Conservation (phyloP, 345 rosid species). For the Citrus glauca region DNA sequence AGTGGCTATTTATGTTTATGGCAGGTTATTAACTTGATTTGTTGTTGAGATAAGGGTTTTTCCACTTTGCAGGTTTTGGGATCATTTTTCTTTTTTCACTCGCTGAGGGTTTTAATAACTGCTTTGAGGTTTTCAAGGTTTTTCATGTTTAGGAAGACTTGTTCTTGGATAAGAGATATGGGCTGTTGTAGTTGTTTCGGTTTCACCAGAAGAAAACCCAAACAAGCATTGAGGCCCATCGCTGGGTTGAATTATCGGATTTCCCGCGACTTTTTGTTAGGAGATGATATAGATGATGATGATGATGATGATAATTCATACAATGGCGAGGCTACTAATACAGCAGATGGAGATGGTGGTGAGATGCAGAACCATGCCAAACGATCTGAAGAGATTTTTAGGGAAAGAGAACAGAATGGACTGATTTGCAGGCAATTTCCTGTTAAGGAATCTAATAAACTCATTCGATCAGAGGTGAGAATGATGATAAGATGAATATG, state of each 20-base stretch:
- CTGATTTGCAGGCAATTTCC: slow-evolving; percentile 84
- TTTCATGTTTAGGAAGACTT: slow-evolving; percentile 55
- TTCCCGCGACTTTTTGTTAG: slow-evolving; percentile 56
- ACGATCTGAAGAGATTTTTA: slow-evolving; percentile 73
- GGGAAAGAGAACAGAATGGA: slow-evolving; percentile 62
- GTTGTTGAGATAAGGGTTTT: slow-evolving; percentile 10
- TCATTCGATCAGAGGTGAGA: slow-evolving; percentile 81
- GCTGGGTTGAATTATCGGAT: slow-evolving; percentile 29
- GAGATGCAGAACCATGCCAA: slow-evolving; percentile 47
- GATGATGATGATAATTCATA: slow-evolving; percentile 40
- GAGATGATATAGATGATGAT: slow-evolving; percentile 47
- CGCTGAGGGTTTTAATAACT: slow-evolving; percentile 20
- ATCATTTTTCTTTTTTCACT: slow-evolving; percentile 7
- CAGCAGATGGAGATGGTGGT: slow-evolving; percentile 44
- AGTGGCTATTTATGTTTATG: background rate
- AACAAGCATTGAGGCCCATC: slow-evolving; percentile 27
- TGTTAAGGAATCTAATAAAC: slow-evolving; percentile 75
- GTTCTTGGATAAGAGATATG: slow-evolving; percentile 55
- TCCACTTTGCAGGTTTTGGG: slow-evolving; percentile 30
- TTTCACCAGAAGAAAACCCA: slow-evolving; percentile 44
- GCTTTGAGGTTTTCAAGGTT: slow-evolving; percentile 8
- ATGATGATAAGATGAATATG: background rate
- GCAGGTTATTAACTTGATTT: background rate
- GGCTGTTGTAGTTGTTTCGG: slow-evolving; percentile 98
- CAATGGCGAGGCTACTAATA: slow-evolving; percentile 54